phyloP scores from a whole-genome alignment of 108 stramenopile genomes.

The Conticribra weissflogii region DNA sequence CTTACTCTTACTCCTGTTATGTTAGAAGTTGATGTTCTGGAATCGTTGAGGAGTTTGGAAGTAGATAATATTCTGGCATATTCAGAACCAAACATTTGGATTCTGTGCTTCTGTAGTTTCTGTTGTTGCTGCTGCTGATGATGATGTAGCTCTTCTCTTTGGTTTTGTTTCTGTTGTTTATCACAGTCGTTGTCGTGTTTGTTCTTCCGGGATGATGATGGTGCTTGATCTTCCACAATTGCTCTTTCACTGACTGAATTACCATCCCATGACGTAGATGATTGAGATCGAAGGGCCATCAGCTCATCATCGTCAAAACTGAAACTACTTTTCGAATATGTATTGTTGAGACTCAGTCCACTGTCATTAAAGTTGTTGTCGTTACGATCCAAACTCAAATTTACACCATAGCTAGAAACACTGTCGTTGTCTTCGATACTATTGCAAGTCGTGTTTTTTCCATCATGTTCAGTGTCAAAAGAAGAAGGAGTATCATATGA shows the following conservation, averaged over 20 bases:
- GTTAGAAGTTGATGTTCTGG: slow-evolving; percentile 5
- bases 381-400: too few relatives aligned
- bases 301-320: slow-evolving; percentile 7
- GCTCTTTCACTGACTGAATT: background rate
- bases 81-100: slow-evolving; percentile 88
- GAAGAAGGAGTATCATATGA: background rate
- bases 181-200: too few relatives aligned
- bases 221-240: too few relatives aligned
- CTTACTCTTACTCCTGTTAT: background rate
- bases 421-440: background rate
- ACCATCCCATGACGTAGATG: background rate
- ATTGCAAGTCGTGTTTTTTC: background rate
- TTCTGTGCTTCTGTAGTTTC: slow-evolving; percentile 32
- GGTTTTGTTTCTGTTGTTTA: too few relatives aligned
- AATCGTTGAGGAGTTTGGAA: slow-evolving; percentile 34
- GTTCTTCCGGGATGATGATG: too few relatives aligned
- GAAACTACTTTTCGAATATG: slow-evolving; percentile 1
- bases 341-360: too few relatives aligned
- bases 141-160: too few relatives aligned
- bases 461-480: background rate
- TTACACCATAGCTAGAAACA: background rate
- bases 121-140: background rate
- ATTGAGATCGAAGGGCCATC: background rate
- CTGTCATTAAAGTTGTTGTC: slow-evolving; percentile 4
- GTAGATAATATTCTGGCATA: slow-evolving; percentile 80